Evolutionary conservation across 768 basidiomycete species (phyloP).

Genomic region (Podaxis sp.): DNA sequence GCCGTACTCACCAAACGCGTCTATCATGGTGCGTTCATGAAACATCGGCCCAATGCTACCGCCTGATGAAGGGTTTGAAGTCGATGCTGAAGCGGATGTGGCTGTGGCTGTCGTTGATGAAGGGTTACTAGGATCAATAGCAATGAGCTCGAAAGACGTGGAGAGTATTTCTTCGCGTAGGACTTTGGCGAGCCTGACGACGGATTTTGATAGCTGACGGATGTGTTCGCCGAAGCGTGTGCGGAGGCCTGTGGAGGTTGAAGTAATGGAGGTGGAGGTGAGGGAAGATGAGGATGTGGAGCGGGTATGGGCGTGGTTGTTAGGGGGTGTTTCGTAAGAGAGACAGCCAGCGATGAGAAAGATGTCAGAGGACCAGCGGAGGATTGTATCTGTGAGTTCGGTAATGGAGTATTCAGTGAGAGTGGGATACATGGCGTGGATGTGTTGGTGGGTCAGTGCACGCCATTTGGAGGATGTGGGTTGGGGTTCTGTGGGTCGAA

Average conservation of each 20-base stretch:
- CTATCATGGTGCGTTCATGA: conserved; percentile 45
- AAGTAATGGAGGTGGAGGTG: conserved; percentile 21
- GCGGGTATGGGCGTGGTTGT: conserved; percentile 10
- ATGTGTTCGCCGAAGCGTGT: conserved; percentile 40
- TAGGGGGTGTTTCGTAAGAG: conserved; percentile 32
- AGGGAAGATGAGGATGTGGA: conserved; percentile 22
- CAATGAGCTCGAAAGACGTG: conserved; percentile 69
- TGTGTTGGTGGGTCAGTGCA: conserved; percentile 66
- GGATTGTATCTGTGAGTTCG: conserved; percentile 72
- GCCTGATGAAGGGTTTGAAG: conserved; percentile 18
- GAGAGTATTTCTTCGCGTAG: conserved; percentile 75
- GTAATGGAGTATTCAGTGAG: conserved; percentile 64
- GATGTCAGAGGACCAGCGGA: conserved; percentile 70
- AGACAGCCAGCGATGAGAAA: conserved; percentile 62
- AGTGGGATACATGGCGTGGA: conserved; percentile 65
- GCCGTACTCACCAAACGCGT: conserved; percentile 63
- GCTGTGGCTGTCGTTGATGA: conserved; percentile 23
- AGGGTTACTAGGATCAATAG: conserved; percentile 44
- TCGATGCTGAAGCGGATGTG: conserved; percentile 30
- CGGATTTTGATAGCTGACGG: conserved; percentile 61
- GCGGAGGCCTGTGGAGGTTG: conserved; percentile 27
- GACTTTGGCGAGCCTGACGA: conserved; percentile 60
- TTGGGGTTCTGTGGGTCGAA: conserved; percentile 54
- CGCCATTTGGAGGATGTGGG: conserved; percentile 79
- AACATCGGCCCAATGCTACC: conserved; percentile 21